Percentiles rank a stretch among this genome's conserved stretches.
Evolutionary conservation across 352 stramenopile genomes (phyloP).

Genomic region (Elongisporangium prolatum): DNA sequence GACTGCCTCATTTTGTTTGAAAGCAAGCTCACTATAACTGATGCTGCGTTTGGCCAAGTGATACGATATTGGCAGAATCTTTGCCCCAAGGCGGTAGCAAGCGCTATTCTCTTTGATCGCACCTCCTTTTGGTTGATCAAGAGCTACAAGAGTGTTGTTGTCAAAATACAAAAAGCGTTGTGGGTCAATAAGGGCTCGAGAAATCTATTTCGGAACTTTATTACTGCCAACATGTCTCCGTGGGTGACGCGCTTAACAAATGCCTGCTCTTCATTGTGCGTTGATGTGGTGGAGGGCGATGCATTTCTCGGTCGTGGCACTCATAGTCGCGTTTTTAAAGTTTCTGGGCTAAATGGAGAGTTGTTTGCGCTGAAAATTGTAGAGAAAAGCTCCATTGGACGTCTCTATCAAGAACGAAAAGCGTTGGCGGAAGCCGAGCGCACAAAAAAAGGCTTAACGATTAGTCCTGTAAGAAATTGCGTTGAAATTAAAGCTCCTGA

Average conservation of each 20-base stretch:
- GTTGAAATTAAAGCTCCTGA: constrained; percentile 18
- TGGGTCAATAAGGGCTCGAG: constrained; percentile 19
- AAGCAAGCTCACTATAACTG: constrained; percentile 24
- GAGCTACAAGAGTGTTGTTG: constrained; percentile 15
- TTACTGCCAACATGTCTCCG: constrained; percentile 15
- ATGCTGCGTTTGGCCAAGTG: constrained; percentile 25
- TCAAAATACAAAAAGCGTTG: constrained; percentile 10
- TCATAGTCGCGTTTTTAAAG: constrained; percentile 14
- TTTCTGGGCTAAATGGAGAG: constrained; percentile 9
- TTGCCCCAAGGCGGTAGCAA: constrained; percentile 8
- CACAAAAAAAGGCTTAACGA: constrained; percentile 23
- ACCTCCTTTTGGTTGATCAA: constrained; percentile 23
- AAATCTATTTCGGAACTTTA: constrained; percentile 19
- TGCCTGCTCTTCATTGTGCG: constrained; percentile 12
- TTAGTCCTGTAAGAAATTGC: constrained; percentile 11
- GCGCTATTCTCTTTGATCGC: constrained; percentile 19
- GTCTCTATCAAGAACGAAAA: constrained; percentile 18
- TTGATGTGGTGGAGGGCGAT: constrained; percentile 21
- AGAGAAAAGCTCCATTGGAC: constrained; percentile 11
- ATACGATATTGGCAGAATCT: constrained; percentile 21
- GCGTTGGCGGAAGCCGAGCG: constrained; percentile 13
- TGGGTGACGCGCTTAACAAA: constrained; percentile 13
- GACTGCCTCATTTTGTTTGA: constrained; percentile 31
- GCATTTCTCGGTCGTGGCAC: constrained; percentile 20
- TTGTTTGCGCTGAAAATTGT: constrained; percentile 19